Evolutionary conservation across 352 stramenopile genomes (phyloP), one percentile per base, ranked within the genome.

Genomic region (Globisporangium polare): DNA sequence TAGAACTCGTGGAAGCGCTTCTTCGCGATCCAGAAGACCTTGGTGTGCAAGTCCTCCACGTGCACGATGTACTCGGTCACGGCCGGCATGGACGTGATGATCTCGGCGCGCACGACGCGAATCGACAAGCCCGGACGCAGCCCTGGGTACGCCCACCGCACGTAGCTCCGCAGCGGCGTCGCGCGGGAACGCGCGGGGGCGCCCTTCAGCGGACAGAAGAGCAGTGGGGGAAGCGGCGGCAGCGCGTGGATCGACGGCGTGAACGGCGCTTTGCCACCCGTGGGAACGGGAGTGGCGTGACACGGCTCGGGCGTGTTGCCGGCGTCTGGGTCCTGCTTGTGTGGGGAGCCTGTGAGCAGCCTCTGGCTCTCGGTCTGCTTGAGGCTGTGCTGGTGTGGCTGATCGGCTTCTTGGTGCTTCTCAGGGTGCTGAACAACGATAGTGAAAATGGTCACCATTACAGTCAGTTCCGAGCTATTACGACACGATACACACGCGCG

Each of bases 1-100:
- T 83, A 87, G 50, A 93, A 77, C 41, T 94, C 84, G 33, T 75
- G 78, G 53, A 88, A 94, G 9, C 80, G 80, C 63, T 94, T 94
- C 60, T 89, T 90, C 2, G 78, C 80, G 58, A 89, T 84, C 84
- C 84, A 94, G 51, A 94, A 90, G 18, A 94, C 84, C 60, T 86
- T 83, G 4, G 84, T 94, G 67, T 91, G 78, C 20, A 91, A 53
- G 47, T 94, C 84, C 33, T 88, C 73, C 5, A 94, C 78, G 45
- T 94, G 80, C 15, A 94, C 37, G 7, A 90, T 73, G 61, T 92
- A 94, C 55, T 94, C 77, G 5, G 78, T 88, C 29, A 86, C 78
- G 5, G 75, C 70, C 27, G 73, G 71, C 76, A 90, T 78, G 20
- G 80, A 73, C 27, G 63, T 70, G 18, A 81, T 74, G 10, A 74